Base-by-base conservation (phyloP, 2,329 filamentous ascomycete species). In the Xylaria sp. region DNA sequence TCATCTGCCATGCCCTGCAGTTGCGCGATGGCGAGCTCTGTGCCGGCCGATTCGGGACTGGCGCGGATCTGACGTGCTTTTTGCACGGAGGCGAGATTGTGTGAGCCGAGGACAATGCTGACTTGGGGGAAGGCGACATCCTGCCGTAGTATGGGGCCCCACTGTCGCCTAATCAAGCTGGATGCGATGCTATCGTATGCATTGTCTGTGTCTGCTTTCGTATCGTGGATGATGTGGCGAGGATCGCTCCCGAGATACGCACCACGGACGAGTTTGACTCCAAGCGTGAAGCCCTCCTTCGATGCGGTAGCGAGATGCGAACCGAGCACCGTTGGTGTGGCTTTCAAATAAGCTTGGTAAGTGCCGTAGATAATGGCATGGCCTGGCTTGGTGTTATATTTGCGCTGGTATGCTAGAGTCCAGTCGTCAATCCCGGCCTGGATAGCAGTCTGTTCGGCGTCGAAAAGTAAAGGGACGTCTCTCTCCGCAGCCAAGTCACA, bases 1-100 rank as follows among this genome's bases (percentile, higher is more conserved):
- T 98, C 94, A 75, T 98, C 95, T 1, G 95, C 95, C 95, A 98
- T 98, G 50, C 95, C 94, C 83, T 95, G 92, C 0, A 98, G 87
- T 82, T 98, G 94, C 2, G 92, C 92, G 79, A 93, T 94, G 0
- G 84, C 82, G 1, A 87, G 79, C 52, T 86, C 83, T 1, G 80
- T 80, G 25, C 79, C 78, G 46, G 79, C 78, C 12, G 81, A 80
- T 39, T 80, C 84, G 7, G 81, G 76, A 63, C 79, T 75, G 73
- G 85, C 84, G 66, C 87, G 82, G 32, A 90, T 80, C 13, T 81
- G 82, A 28, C 86, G 85, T 15, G 87, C 87, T 58, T 82, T 84
- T 28, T 84, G 82, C 9, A 97, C 91, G 3, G 92, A 93, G 50
- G 87, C 87, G 58, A 88, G 87, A 78, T 97, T 98, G 82, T 98